phyloP scores from a whole-genome alignment of 192 early-diverging fungal species.

The Umbelopsis vinacea region DNA sequence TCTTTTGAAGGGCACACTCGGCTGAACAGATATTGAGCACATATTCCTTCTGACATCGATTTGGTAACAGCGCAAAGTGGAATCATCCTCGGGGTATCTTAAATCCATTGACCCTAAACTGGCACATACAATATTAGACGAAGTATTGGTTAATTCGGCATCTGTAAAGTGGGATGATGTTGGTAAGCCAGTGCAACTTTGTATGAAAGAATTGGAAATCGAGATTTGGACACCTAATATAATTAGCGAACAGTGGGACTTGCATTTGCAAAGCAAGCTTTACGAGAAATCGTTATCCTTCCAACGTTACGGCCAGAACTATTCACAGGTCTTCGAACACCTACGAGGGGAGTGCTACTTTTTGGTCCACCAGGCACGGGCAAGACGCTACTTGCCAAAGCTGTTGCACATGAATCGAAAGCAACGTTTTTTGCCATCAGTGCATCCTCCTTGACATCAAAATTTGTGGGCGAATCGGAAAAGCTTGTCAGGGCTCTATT shows the following conservation, averaged over 20 bases:
- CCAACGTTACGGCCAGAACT: slow-evolving; percentile 64
- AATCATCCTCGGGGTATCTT: slow-evolving; percentile 22
- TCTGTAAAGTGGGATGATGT: slow-evolving; percentile 84
- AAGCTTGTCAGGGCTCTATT: slow-evolving; percentile 92
- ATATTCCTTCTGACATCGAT: too few relatives aligned
- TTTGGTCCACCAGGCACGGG: slow-evolving; percentile 92
- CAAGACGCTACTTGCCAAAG: slow-evolving; percentile 90
- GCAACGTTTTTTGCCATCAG: slow-evolving; percentile 93
- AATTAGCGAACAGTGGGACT: slow-evolving; percentile 35
- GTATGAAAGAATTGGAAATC: not conserved
- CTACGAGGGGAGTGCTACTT: slow-evolving; percentile 81
- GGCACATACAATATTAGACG: slow-evolving; percentile 48
- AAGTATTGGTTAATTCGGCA: slow-evolving; percentile 67
- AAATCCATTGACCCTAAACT: slow-evolving; percentile 48
- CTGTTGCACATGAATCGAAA: slow-evolving; percentile 77
- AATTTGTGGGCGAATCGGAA: slow-evolving; percentile 95
- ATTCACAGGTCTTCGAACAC: slow-evolving; percentile 82
- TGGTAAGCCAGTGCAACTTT: slow-evolving; percentile 52
- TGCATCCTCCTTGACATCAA: slow-evolving; percentile 88
- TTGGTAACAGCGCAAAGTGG: not conserved
- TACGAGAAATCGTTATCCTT: slow-evolving; percentile 82
- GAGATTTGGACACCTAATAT: not conserved
- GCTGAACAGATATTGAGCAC: too few relatives aligned
- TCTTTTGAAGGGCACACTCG: not conserved
- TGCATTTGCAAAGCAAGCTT: slow-evolving; percentile 78